These are phyloP conservation scores for Podila verticillata DNA, from an alignment of 192 early-diverging fungal species.

Conservation along the genomic window DNA sequence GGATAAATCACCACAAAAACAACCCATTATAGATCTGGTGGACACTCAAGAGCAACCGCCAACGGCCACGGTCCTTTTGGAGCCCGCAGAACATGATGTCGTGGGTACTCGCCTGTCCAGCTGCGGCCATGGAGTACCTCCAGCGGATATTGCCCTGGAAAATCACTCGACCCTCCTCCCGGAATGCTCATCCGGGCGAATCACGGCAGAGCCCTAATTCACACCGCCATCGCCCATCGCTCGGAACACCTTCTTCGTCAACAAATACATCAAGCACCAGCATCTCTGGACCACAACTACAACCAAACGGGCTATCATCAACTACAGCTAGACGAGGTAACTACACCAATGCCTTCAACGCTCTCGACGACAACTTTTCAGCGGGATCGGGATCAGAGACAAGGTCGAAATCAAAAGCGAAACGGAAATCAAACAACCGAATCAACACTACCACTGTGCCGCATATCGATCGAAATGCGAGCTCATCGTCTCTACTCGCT, in stretches of 20 bases:
- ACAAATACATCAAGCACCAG: background rate
- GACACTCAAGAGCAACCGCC: slow-evolving; percentile 22
- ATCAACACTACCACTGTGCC: background rate
- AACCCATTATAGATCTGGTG: slow-evolving; percentile 20
- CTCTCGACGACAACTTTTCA: slow-evolving; percentile 40
- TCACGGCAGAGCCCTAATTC: slow-evolving; percentile 3
- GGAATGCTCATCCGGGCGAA: slow-evolving; percentile 16
- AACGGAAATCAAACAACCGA: slow-evolving; percentile 7
- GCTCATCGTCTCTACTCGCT: background rate
- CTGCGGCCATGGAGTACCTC: slow-evolving; percentile 4
- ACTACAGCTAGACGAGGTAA: background rate
- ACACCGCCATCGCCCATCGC: background rate
- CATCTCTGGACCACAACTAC: background rate
- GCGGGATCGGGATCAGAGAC: slow-evolving; percentile 46
- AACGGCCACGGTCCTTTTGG: slow-evolving; percentile 29
- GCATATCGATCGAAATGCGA: background rate
- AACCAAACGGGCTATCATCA: background rate
- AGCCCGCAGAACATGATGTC: slow-evolving; percentile 17
- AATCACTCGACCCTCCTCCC: slow-evolving; percentile 15
- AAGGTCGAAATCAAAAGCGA: slow-evolving; percentile 28
- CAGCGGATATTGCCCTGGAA: slow-evolving; percentile 28
- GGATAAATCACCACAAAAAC: no score
- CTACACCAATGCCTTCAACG: slow-evolving; percentile 7
- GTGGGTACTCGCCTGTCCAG: slow-evolving; percentile 21
- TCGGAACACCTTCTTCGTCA: background rate